Evolutionary conservation across 148 eudicot genomes (phyloP).

Genomic region (Camellia japonica): DNA sequence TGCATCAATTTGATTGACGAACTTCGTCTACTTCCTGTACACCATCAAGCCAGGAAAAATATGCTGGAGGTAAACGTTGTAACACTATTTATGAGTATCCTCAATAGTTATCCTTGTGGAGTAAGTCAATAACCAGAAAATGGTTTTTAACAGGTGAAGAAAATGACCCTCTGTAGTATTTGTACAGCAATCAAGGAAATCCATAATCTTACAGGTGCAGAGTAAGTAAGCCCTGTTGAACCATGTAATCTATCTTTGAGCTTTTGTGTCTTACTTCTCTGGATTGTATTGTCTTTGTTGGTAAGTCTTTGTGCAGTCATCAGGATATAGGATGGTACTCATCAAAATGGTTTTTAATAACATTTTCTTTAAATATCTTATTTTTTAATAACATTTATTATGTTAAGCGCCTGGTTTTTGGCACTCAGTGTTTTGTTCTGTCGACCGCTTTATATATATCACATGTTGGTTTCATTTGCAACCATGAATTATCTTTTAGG

Average conservation of each 20-base stretch:
- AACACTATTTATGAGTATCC: neutral
- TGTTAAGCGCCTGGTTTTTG: neutral
- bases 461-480: neutral
- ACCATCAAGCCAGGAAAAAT: slow-evolving; percentile 63
- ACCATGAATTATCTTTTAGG: neutral
- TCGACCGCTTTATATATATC: neutral
- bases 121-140: neutral
- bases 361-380: neutral
- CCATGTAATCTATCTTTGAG: neutral
- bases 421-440: slow-evolving; percentile 5
- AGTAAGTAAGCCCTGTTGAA: slow-evolving; percentile 19
- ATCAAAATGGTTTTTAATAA: no score
- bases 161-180: slow-evolving; percentile 63
- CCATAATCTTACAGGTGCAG: slow-evolving; percentile 25
- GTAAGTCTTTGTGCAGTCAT: neutral
- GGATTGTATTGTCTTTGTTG: slow-evolving; percentile 4
- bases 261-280: neutral
- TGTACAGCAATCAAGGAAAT: slow-evolving; percentile 68
- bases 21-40: slow-evolving; percentile 58
- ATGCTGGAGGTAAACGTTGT: slow-evolving; percentile 54
- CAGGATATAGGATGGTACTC: no score
- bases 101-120: neutral
- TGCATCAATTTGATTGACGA: slow-evolving; percentile 71
- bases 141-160: slow-evolving; percentile 60
- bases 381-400: neutral